Percentiles rank a stretch among this genome's conserved stretches.
phyloP scores from a whole-genome alignment of 2,329 filamentous ascomycete genomes.

The Neonectria hederae region DNA sequence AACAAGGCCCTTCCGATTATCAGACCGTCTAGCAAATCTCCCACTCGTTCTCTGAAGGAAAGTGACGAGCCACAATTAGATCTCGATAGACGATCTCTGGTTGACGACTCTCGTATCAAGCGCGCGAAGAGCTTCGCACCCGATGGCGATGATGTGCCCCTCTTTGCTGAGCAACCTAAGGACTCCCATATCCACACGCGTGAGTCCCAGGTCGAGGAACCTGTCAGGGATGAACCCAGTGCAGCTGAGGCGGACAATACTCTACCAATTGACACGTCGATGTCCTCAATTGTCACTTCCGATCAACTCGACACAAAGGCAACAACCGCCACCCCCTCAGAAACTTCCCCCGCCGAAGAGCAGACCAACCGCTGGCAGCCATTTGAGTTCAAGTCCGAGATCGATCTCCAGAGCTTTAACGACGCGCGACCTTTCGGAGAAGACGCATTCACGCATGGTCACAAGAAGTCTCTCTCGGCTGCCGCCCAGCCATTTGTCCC shows the following conservation, averaged over 20 bases:
- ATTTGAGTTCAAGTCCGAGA: conserved; percentile 66
- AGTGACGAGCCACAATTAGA: conserved; percentile 41
- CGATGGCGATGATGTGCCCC: conserved; percentile 77
- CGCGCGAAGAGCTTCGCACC: conserved; percentile 72
- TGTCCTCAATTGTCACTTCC: conserved; percentile 63
- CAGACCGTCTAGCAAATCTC: conserved; percentile 66
- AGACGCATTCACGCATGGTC: conserved; percentile 53
- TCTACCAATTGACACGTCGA: conserved; percentile 58
- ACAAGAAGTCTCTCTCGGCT: conserved; percentile 68
- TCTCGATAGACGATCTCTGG: conserved; percentile 65
- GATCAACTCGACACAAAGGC: conserved; percentile 64
- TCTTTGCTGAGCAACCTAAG: conserved; percentile 71
- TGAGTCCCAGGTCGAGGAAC: conserved; percentile 36
- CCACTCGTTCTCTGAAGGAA: conserved; percentile 43
- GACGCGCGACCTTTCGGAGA: conserved; percentile 61
- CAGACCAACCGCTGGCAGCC: conserved; percentile 59
- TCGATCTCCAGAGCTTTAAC: conserved; percentile 61
- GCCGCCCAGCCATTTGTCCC: conserved; percentile 75
- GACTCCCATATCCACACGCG: conserved; percentile 23
- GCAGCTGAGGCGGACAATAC: conserved; percentile 55
- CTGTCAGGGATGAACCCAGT: conserved; percentile 37
- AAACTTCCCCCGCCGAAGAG: conserved; percentile 60
- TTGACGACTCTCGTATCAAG: conserved; percentile 77
- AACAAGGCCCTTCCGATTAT: conserved; percentile 90
- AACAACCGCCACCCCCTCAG: conserved; percentile 62